Conservation (phyloP, 495 filamentous ascomycete genomes). For the Aspergillus nidulans region DNA sequence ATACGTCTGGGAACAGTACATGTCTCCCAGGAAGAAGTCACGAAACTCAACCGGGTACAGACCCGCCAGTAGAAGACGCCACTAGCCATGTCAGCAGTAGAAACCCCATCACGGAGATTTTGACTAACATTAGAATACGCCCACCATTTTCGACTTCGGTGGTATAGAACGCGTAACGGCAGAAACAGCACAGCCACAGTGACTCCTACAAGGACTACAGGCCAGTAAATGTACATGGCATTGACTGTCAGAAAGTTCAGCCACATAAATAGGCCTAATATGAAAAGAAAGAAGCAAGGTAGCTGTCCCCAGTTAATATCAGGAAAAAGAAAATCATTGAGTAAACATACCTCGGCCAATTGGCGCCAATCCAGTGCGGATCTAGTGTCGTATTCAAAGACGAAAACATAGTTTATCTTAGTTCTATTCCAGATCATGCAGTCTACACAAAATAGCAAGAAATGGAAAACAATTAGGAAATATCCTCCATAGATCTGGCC, state of each 20-base stretch:
- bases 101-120: background rate
- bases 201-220: conserved; percentile 71
- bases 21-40: conserved; percentile 96
- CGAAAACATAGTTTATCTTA: conserved; percentile 92
- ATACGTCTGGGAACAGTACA: conserved; percentile 94
- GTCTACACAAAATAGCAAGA: conserved; percentile 71
- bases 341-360: conserved; percentile 58
- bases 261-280: conserved; percentile 79
- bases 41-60: conserved; percentile 92
- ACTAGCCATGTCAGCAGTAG: conserved; percentile 49
- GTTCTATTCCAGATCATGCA: conserved; percentile 74
- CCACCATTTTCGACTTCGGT: conserved; percentile 76
- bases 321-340: background rate
- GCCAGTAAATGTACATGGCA: conserved; percentile 78
- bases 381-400: conserved; percentile 91
- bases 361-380: conserved; percentile 86
- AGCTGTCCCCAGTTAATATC: conserved; percentile 42
- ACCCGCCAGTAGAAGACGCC: conserved; percentile 77
- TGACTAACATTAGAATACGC: conserved; percentile 74
- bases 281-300: conserved; percentile 68
- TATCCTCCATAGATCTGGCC: conserved; percentile 78
- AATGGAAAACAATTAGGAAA: conserved; percentile 69
- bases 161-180: conserved; percentile 68
- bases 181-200: conserved; percentile 66
- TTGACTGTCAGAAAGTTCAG: conserved; percentile 75